Base-by-base conservation (phyloP, 2,329 filamentous ascomycete genomes). In the Paecilomyces sp. region DNA sequence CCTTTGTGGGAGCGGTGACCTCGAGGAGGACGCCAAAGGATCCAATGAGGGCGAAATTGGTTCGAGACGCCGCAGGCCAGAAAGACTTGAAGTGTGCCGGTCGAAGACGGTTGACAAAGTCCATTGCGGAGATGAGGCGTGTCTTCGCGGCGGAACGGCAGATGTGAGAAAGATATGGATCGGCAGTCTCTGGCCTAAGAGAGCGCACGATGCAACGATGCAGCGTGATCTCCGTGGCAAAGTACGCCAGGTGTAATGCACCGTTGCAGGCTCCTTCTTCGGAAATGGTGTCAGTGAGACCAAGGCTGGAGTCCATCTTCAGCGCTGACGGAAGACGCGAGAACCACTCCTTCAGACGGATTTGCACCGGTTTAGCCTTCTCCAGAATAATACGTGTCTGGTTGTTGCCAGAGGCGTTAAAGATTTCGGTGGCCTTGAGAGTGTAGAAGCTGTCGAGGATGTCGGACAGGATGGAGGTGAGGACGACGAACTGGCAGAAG, bases 131-230 rank as follows among this genome's bases (percentile, higher is more conserved):
- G 70, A 97, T 96, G 34, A 97, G 83, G 5, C 93, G 88, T 0
- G 93, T 95, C 74, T 97, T 97, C 57, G 93, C 93, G 3, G 93
- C 93, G 60, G 88, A 92, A 57, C 93, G 91, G 75, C 92, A 96
- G 66, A 97, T 96, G 74, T 95, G 91, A 58, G 92, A 85, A 56
- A 96, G 86, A 68, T 97, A 96, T 0, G 88, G 84, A 70, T 96
- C 91, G 47, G 87, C 68, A 36, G 74, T 76, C 22, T 78, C 80
- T 3, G 80, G 75, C 58, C 72, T 81, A 51, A 97, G 82, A 1
- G 91, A 92, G 57, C 92, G 88, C 61, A 97, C 90, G 68, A 96
- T 96, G 67, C 90, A 89, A 9, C 92, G 86, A 73, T 97, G 92
- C 24, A 97, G 87, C 0, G 90, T 94, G 69, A 97, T 97, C 76